Evolutionary conservation across 805 yeast genomes (phyloP).

Genomic region (Limtongozyma cylindracea): DNA sequence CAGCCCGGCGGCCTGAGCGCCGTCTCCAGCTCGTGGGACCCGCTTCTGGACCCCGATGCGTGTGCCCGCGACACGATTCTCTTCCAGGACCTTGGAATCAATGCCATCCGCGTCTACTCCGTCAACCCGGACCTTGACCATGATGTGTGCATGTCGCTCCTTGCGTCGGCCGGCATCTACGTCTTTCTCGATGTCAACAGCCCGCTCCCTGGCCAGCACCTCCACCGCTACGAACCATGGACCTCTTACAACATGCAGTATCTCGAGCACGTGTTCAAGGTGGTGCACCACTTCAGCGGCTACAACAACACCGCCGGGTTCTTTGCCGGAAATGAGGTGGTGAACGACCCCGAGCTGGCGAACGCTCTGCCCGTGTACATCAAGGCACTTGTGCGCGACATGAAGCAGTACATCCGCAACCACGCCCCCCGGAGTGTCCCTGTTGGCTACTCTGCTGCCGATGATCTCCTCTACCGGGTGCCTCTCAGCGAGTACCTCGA

Average conservation of each 20-base stretch:
- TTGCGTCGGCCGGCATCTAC: constrained; percentile 86
- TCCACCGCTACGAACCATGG: constrained; percentile 90
- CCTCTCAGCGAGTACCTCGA: constrained; percentile 62
- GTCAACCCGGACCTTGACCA: constrained; percentile 65
- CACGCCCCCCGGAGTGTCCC: constrained; percentile 50
- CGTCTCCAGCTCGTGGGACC: constrained; percentile 30
- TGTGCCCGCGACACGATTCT: constrained; percentile 69
- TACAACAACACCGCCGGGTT: constrained; percentile 80
- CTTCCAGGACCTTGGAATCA: constrained; percentile 67
- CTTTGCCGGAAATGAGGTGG: constrained; percentile 80
- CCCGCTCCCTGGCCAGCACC: constrained; percentile 50
- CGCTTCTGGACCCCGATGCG: constrained; percentile 39
- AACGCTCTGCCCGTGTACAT: constrained; percentile 45
- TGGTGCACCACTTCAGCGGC: constrained; percentile 56
- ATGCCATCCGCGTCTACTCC: constrained; percentile 71
- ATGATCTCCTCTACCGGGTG: constrained; percentile 54
- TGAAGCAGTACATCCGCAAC: constrained; percentile 39
- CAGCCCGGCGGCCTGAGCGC: constrained; percentile 93
- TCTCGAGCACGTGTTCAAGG: constrained; percentile 49
- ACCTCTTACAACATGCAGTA: constrained; percentile 51
- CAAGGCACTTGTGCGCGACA: constrained; percentile 58
- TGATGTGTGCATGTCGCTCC: constrained; percentile 73
- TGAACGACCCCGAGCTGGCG: constrained; percentile 59
- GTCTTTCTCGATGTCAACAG: constrained; percentile 80
- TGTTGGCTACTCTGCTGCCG: constrained; percentile 93